Base-by-base conservation (phyloP, 257 asterid species). In the Solanum boliviense region DNA sequence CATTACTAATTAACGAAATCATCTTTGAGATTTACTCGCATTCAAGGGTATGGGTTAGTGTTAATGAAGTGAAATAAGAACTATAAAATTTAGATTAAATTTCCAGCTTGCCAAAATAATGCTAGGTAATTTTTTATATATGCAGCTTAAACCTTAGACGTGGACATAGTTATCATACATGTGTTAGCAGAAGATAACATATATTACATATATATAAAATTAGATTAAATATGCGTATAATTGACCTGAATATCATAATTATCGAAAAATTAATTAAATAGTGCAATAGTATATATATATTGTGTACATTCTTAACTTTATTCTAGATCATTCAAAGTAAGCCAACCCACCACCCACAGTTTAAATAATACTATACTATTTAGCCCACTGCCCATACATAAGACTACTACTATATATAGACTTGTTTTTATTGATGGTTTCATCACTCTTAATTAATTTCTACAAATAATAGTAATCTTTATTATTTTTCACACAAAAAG, bases 311-410 rank as follows among this genome's bases (percentile, higher is more conserved):
- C 2, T 25, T 12, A 13, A 3, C 70, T 23, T 23, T 38, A 76
- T 38, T 76, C 35, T 39, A 38, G 67, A 81, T 81, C 67, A 81
- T 81, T 81, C 27, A 79, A 44, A 79, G 16, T 15, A 79, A 41
- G 16, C 15, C 25, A 20, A 29, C 84, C 58, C 23, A 12, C 35
- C 84, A 7, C 23, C 35, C 35, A 25, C 36, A 25, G 35, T 76
- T 39, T 39, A 39, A 39, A n/a, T 13, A 75, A 75, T 71, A 70
- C 13, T 35, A 71, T 5, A 29, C 84, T 0, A 27, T 76, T 76
- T 76, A 23, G 13, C 29, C 81, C 81, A 38, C 36, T 23, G 60
- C 7, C 60, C 60, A 78, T 41, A 25, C 60, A 20, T 4, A 35
- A 38, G 21, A 75, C 29, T 0, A n/a, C 67, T 44, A 41, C 32